These are phyloP conservation scores for Fusarium poae DNA, from an alignment of 2,329 filamentous ascomycete species.

Conservation along the genomic window DNA sequence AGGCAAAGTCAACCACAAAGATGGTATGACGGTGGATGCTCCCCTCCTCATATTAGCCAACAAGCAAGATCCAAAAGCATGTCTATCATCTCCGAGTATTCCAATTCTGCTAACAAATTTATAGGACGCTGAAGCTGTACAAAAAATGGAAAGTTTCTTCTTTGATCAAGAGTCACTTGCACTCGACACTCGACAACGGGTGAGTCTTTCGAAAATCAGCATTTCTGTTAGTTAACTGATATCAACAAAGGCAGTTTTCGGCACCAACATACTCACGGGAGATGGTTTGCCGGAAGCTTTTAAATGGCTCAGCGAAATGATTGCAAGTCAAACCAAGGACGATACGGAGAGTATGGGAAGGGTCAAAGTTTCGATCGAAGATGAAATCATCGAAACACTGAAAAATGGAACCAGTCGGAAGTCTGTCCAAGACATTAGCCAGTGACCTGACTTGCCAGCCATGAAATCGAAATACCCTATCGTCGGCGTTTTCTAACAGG, in stretches of 20 bases:
- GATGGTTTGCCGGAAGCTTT: not conserved
- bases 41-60: constrained; percentile 8
- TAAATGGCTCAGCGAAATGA: not conserved
- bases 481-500: not conserved
- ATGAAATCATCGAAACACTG: not conserved
- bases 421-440: not conserved
- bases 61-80: not conserved
- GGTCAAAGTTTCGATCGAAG: not conserved
- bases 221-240: not conserved
- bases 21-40: not conserved
- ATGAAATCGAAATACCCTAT: not conserved
- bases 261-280: not conserved
- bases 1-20: not conserved
- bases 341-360: not conserved
- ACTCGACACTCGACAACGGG: not conserved
- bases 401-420: too few relatives aligned
- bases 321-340: not conserved
- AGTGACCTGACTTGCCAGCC: not conserved
- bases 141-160: not conserved
- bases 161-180: not conserved
- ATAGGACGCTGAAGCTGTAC: not conserved
- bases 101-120: fast-evolving
- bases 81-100: fast-evolving
- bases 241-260: not conserved
- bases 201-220: not conserved